A percentile compares a stretch with the other conserved stretches of the same genome.
These are phyloP conservation scores for Annulohypoxylon nitens DNA, from an alignment of 495 filamentous ascomycete species.

Conservation along the genomic window DNA sequence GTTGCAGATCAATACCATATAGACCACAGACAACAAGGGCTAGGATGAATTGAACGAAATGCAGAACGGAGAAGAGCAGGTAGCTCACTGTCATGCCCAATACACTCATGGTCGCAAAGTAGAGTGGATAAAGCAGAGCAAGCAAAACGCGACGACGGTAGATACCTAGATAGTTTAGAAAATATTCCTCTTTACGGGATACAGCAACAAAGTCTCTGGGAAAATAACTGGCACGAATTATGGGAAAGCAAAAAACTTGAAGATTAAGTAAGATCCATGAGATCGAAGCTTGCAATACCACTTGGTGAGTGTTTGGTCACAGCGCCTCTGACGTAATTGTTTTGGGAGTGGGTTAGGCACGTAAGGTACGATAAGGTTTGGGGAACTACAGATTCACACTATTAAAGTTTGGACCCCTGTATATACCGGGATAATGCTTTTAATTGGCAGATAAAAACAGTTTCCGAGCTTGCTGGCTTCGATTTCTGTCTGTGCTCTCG, in stretches of 20 bases:
- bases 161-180: not conserved
- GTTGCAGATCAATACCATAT: constrained; percentile 78
- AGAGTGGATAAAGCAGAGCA: not conserved
- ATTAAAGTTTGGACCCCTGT: constrained; percentile 12
- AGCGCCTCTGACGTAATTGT: constrained; percentile 36
- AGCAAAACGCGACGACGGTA: constrained; percentile 2
- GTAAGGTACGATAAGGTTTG: constrained; percentile 13
- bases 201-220: not conserved
- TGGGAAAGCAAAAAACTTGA: not conserved
- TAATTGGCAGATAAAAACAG: constrained; percentile 11
- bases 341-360: not conserved
- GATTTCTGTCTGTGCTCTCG: constrained; percentile 7
- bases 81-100: constrained; percentile 54
- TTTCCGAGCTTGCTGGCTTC: not conserved
- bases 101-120: constrained; percentile 51
- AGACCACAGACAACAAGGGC: constrained; percentile 81
- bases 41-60: constrained; percentile 79
- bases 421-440: constrained; percentile 8
- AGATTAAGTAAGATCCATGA: not conserved
- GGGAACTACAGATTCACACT: not conserved
- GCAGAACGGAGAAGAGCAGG: constrained; percentile 65
- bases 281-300: not conserved
- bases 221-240: not conserved
- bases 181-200: not conserved
- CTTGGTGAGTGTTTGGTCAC: constrained; percentile 1